Evolutionary conservation across 352 stramenopile species (phyloP).

Genomic region (Phytophthora megakarya): DNA sequence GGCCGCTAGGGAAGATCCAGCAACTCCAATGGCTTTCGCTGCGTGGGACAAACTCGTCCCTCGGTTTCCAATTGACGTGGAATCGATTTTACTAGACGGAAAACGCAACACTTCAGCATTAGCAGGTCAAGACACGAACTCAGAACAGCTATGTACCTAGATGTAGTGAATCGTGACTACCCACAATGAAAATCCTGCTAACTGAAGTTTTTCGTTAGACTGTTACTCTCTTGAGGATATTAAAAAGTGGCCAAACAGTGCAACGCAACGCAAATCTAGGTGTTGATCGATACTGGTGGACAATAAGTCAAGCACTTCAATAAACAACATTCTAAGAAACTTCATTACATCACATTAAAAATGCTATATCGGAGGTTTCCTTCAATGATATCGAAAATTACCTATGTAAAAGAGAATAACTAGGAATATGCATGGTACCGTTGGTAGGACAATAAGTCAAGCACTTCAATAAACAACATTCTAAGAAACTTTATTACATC

Average conservation of each 20-base stretch:
- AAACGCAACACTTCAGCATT: background rate
- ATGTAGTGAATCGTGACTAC: background rate
- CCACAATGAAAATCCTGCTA: constrained; percentile 13
- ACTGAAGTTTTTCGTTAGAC: constrained; percentile 11
- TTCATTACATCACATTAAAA: background rate
- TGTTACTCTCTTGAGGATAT: background rate
- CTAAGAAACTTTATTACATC: background rate
- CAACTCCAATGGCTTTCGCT: background rate
- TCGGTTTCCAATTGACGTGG: constrained; percentile 6
- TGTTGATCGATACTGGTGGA: background rate
- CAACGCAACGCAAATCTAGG: background rate
- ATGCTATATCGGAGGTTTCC: too few relatives aligned
- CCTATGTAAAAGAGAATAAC: too few relatives aligned
- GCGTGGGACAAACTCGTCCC: constrained; percentile 10
- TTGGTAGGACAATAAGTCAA: too few relatives aligned
- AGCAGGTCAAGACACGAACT: background rate
- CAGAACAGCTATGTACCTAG: constrained; percentile 7
- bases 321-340: background rate
- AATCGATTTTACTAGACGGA: background rate
- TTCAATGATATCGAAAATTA: too few relatives aligned
- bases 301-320: background rate
- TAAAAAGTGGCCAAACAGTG: constrained; percentile 5
- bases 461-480: background rate
- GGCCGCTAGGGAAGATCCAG: background rate
- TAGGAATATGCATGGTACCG: too few relatives aligned